Base-by-base conservation (phyloP, 164 flowering plant species). In the Liriodendron chinense region DNA sequence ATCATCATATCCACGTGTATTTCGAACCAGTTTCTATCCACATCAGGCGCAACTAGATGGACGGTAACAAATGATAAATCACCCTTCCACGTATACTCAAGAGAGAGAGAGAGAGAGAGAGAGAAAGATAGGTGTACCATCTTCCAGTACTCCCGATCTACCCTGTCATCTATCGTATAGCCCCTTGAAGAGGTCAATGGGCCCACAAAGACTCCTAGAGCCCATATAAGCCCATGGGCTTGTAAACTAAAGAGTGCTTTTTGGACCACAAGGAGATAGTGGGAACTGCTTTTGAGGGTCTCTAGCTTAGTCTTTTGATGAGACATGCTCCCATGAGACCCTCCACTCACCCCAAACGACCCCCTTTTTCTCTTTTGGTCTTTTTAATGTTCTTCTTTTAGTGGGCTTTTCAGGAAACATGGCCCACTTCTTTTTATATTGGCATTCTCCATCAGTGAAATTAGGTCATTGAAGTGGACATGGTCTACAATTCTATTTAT, bases 301-400 rank as follows among this genome's bases (percentile, higher is more conserved):
- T 47, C 9, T 74, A 79, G 79, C 81, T 79, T 80, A 53, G 73
- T 83, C 85, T 78, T 75, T 83, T 76, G 81, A 87, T 57, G 77
- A 75, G 81, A 82, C 82, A 75, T 79, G 83, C 81, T 47, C 81
- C 82, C 80, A 13, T 26, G 28, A 66, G 28, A 49, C 75, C 75
- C 82, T 34, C 67, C 81, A 59, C 71, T 77, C 28, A 49, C 59
- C 64, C 59, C 9, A 47, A 18, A 43, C 21, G 21, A 22, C 49
- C 49, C 1, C 23, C 28, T 68, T 34, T 9, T 22, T 49, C 23
- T 18, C 68, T 43, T 53, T 62, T 64, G 14, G 2, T 43, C 12
- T 7, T 28, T 12, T 16, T 10, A 20, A 9, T 68, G 24, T 64
- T 43, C 34, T 34, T 24, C 20, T 16, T 56, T 71, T 71, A 21